Conservation (phyloP, 2,329 filamentous ascomycete species). For the Arthrobotrys conoides region DNA sequence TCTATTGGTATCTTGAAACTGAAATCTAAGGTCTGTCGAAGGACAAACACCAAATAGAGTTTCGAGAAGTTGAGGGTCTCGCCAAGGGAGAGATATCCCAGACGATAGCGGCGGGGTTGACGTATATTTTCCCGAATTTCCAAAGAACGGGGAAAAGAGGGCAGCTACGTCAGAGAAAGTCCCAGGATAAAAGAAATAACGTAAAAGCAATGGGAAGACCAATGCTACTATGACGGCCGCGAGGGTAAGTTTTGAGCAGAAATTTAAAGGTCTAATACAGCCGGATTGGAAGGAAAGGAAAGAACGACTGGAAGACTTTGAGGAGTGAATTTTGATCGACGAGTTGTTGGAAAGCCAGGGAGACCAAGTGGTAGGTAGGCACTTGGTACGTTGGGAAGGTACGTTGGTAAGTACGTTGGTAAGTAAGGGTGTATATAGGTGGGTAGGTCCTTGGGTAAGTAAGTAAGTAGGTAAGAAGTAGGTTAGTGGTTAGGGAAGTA, state of each 20-base stretch:
- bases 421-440: not conserved
- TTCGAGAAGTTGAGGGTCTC: conserved; percentile 58
- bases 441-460: not conserved
- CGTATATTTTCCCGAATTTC: conserved; percentile 41
- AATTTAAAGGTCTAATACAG: not conserved
- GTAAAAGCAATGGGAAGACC: conserved; percentile 36
- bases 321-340: conserved; percentile 59
- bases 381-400: conserved; percentile 21
- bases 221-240: conserved; percentile 37
- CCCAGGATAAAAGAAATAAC: conserved; percentile 35
- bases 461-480: not conserved
- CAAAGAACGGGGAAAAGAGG: conserved; percentile 46
- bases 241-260: conserved; percentile 37
- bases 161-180: conserved; percentile 38
- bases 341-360: conserved; percentile 28
- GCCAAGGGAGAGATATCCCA: conserved; percentile 55
- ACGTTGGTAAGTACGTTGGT: not conserved
- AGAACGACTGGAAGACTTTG: conserved; percentile 57
- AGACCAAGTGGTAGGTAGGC: conserved; percentile 23
- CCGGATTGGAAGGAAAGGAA: conserved; percentile 41
- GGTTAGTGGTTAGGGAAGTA: not conserved
- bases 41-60: conserved; percentile 60
- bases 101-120: conserved; percentile 48
- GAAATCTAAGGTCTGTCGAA: conserved; percentile 56
- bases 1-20: conserved; percentile 36